Evolutionary conservation across 768 basidiomycete species (phyloP).

Genomic region (Boletus reticuloceps): DNA sequence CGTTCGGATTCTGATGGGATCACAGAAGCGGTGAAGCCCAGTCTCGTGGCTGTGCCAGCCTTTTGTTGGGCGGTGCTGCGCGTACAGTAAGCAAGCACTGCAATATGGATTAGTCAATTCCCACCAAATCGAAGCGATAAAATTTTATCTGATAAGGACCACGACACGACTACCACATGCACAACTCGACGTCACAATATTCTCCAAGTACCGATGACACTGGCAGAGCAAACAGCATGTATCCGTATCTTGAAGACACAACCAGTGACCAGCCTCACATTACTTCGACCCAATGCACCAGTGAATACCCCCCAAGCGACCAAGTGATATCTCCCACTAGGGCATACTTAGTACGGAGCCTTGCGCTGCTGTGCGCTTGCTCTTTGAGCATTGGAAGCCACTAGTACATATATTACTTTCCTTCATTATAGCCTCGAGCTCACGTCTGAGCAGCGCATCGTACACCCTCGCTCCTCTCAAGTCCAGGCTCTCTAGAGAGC

Average conservation of each 20-base stretch:
- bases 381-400: constrained; percentile 75
- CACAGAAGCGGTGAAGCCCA: too few species aligned
- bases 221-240: not conserved
- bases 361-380: constrained; percentile 71
- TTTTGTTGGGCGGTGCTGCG: too few species aligned
- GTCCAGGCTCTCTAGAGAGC: constrained; percentile 61
- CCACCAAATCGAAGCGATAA: not conserved
- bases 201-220: not conserved
- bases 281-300: not conserved
- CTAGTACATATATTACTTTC: constrained; percentile 50
- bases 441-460: constrained; percentile 46
- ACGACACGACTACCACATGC: not conserved
- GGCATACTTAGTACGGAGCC: constrained; percentile 48
- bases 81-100: not conserved
- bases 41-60: too few species aligned
- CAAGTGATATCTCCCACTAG: constrained; percentile 26
- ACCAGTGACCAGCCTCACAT: not conserved
- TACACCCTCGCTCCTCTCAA: constrained; percentile 81
- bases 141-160: constrained; percentile 27
- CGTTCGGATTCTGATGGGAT: too few species aligned
- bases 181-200: not conserved
- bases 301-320: not conserved
- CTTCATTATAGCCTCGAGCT: not conserved
- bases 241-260: not conserved
- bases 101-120: constrained; percentile 18